Conservation (phyloP, 768 basidiomycete species). For the Termitomyces sp. region DNA sequence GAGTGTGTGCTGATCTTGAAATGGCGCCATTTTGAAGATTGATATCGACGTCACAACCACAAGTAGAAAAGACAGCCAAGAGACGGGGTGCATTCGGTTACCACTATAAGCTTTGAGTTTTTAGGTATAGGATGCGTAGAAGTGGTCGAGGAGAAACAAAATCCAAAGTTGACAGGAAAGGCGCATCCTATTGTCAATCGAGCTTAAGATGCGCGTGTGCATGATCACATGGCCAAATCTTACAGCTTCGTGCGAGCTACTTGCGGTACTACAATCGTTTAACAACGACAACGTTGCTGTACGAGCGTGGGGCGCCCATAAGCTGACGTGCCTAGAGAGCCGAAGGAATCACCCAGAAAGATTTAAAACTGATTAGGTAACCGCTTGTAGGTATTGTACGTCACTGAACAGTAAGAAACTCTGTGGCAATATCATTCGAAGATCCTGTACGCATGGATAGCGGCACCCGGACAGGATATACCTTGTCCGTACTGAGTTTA, state of each 20-base stretch:
- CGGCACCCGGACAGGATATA: neutral
- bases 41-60: neutral
- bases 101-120: neutral
- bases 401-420: neutral
- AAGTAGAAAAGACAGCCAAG: neutral
- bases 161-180: constrained; percentile 5
- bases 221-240: neutral
- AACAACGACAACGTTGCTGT: neutral
- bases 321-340: neutral
- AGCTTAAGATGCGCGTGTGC: neutral
- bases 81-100: neutral
- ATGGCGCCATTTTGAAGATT: neutral
- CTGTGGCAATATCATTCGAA: constrained; percentile 9
- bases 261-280: neutral
- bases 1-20: neutral
- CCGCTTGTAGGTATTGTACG: neutral
- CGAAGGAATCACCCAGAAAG: neutral
- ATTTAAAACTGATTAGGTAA: neutral
- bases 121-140: neutral
- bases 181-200: neutral
- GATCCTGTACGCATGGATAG: neutral
- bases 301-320: too few species aligned
- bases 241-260: neutral
- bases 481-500: constrained; percentile 8
- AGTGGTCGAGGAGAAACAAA: neutral